Evolutionary conservation across 140 eudicot genomes (phyloP), one percentile per base, ranked within the genome.

Genomic region (Ambrosia hybrid): DNA sequence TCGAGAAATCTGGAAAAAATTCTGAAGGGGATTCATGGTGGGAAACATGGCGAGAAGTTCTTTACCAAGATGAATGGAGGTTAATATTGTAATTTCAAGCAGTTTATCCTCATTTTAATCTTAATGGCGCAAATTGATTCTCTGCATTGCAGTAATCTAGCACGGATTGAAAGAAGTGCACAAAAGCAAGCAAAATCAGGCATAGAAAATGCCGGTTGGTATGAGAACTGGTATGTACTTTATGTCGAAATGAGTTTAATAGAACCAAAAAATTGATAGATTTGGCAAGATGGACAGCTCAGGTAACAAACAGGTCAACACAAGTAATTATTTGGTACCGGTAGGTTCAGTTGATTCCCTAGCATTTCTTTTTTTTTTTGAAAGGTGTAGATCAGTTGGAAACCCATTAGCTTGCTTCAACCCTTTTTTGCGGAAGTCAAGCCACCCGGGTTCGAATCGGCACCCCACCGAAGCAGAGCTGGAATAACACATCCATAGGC

Each of bases 21-120:
- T 92, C 88, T 17, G 89, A 85, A 83, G 98, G 98, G 72, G 98
- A 89, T 77, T 83, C 95, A 26, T 93, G 98, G 98, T 93, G 98
- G 98, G 98, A 93, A 82, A 93, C 98, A 73, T 93, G 98, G 98
- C 86, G 95, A 81, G 98, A 93, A 93, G 96, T 89, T 83, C 89
- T 89, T 58, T 88, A 93, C 82, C 98, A 93, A 79, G 98, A 93
- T 75, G 98, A 90, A 74, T 93, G 98, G 98, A 93, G 98, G 98
- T 93, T 68, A 49, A 16, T 58, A 41, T 60, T 72, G 36, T 36
- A 26, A 48, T 49, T 49, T 48, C 12, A 48, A 34, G 14, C 51
- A 57, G 51, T 15, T 45, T 51, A 34, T 46, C 67, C 59, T 76
- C 6, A n/a, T 16, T 58, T 70, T 56, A 66, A 76, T 67, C 53